Evolutionary conservation across 306 rosid species (phyloP).

Genomic region (Casuarina equisetifolia): DNA sequence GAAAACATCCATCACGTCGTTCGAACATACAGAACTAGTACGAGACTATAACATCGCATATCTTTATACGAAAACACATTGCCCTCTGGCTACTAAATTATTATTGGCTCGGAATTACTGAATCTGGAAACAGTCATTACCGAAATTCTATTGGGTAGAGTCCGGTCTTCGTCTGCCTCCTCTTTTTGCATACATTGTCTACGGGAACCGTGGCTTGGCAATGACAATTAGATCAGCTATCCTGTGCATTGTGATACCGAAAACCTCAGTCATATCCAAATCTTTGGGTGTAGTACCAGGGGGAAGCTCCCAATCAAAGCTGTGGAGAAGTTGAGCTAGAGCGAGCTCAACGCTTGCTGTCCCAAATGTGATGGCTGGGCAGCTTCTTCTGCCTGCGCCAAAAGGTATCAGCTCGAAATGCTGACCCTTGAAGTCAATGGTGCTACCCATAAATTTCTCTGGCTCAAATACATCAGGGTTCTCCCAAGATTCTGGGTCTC

Average conservation of each 20-base stretch:
- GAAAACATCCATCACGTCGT: not conserved
- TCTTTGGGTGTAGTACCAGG: conserved; percentile 41
- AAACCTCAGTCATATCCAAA: conserved; percentile 58
- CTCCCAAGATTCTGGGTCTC: conserved; percentile 63
- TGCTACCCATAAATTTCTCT: conserved; percentile 56
- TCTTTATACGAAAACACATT: not conserved
- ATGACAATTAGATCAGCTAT: conserved; percentile 42
- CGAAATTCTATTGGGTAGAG: not conserved
- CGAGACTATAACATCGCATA: not conserved
- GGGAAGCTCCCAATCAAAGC: conserved; percentile 73
- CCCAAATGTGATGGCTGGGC: conserved; percentile 50
- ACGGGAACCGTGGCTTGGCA: conserved; percentile 42
- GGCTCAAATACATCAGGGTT: conserved; percentile 50
- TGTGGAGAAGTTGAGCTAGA: conserved; percentile 63
- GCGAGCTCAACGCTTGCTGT: conserved; percentile 54
- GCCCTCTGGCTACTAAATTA: too few relatives aligned
- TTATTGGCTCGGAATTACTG: not conserved
- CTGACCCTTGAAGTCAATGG: conserved; percentile 52
- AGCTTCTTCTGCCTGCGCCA: conserved; percentile 69
- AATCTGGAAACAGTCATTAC: not conserved
- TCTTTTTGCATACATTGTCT: not conserved
- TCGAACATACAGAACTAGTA: not conserved
- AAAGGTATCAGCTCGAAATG: conserved; percentile 65
- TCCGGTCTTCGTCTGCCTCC: not conserved
- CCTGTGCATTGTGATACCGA: conserved; percentile 71